A percentile compares a stretch with the other conserved stretches of the same genome.
These are phyloP conservation scores for Saururus chinensis DNA, from an alignment of 164 flowering plant species.

Conservation along the genomic window DNA sequence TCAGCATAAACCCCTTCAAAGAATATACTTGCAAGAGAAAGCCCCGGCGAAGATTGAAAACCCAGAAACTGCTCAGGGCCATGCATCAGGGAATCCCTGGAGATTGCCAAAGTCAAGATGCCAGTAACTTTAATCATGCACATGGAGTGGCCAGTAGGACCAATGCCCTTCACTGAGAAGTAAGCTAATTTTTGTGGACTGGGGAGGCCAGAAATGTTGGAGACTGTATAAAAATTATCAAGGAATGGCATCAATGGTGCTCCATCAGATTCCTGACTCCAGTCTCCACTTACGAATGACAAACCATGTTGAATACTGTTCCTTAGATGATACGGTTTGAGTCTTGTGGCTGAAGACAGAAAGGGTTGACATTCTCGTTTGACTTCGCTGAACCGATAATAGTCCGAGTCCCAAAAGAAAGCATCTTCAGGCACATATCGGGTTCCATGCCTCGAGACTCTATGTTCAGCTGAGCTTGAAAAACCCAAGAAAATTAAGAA, in stretches of 20 bases:
- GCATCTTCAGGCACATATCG: constrained; percentile 7
- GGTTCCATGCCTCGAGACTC: background rate
- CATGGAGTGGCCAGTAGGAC: constrained; percentile 24
- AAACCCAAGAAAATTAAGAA: constrained; percentile 19
- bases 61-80: constrained; percentile 8
- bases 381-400: constrained; percentile 50
- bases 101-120: constrained; percentile 39
- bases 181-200: constrained; percentile 42
- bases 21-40: constrained; percentile 31
- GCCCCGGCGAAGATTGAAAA: constrained; percentile 46
- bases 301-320: constrained; percentile 29
- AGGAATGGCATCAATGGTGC: constrained; percentile 34
- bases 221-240: constrained; percentile 16
- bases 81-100: constrained; percentile 18
- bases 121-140: constrained; percentile 47
- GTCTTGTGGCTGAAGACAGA: constrained; percentile 35
- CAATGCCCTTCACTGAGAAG: constrained; percentile 55
- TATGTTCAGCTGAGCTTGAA: constrained; percentile 12
- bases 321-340: constrained; percentile 25
- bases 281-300: constrained; percentile 52
- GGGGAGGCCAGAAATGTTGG: constrained; percentile 1
- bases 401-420: constrained; percentile 16
- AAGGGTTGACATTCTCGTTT: constrained; percentile 40
- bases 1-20: constrained; percentile 77
- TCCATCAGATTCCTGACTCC: constrained; percentile 37